Conservation (phyloP, 2,329 filamentous ascomycete species). For the Hypoxylon sp. region DNA sequence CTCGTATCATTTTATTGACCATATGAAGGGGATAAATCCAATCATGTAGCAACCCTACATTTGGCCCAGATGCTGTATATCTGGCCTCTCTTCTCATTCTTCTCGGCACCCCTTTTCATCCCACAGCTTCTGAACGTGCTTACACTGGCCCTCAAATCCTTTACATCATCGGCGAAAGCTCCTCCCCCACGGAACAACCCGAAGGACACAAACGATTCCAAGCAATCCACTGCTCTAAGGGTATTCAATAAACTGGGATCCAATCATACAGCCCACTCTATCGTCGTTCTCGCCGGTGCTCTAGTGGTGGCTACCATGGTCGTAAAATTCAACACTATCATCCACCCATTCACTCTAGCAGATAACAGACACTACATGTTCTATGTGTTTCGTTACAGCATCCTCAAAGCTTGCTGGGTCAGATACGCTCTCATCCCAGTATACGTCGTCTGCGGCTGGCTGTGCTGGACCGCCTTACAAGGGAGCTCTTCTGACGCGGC, state of each 20-base stretch:
- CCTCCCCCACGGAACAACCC: neutral
- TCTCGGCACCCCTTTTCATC: conserved; percentile 84
- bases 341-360: conserved; percentile 95
- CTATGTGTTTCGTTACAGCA: conserved; percentile 90
- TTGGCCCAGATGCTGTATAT: conserved; percentile 95
- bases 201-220: neutral
- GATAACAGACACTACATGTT: conserved; percentile 99
- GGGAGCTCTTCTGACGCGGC: conserved; percentile 53
- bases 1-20: conserved; percentile 49
- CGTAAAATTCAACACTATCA: conserved; percentile 88
- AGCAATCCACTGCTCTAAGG: conserved; percentile 32
- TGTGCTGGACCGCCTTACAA: conserved; percentile 75
- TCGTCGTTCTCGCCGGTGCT: conserved; percentile 56
- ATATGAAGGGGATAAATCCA: conserved; percentile 85
- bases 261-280: conserved; percentile 56
- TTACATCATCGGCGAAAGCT: conserved; percentile 5
- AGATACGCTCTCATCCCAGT: conserved; percentile 77
- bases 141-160: conserved; percentile 26
- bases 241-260: conserved; percentile 52
- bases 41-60: conserved; percentile 91
- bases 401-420: conserved; percentile 74
- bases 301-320: conserved; percentile 60
- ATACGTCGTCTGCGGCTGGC: conserved; percentile 80
- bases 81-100: conserved; percentile 91
- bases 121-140: conserved; percentile 63